Conservation (phyloP, 2,329 filamentous ascomycete species). For the Keithomyces neogunnii region DNA sequence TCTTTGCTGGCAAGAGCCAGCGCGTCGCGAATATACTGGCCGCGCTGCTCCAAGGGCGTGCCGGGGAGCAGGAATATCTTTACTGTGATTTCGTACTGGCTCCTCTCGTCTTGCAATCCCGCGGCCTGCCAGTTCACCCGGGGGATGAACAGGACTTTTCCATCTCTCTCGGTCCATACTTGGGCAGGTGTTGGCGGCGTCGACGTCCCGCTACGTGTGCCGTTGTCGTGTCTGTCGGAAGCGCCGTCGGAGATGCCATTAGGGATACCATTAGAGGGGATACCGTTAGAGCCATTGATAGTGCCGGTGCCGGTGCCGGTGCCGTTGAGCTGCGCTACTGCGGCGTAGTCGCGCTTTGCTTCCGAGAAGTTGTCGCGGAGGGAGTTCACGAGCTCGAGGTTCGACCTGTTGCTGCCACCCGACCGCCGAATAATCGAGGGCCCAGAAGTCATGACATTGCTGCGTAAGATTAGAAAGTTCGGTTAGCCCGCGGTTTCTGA, state of each 20-base stretch:
- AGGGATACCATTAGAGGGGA: constrained; percentile 13
- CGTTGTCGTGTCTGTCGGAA: constrained; percentile 24
- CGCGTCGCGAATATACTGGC: constrained; percentile 66
- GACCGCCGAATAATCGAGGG: constrained; percentile 77
- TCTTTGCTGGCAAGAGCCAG: constrained; percentile 73
- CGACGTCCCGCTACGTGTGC: constrained; percentile 19
- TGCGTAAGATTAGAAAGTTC: constrained; percentile 16
- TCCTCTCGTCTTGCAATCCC: constrained; percentile 70
- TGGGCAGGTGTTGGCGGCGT: constrained; percentile 21
- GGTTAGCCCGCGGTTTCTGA: constrained; percentile 2
- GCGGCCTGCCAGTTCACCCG: constrained; percentile 63
- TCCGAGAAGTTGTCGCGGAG: constrained; percentile 75
- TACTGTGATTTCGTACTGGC: constrained; percentile 87
- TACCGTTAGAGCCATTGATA: constrained; percentile 11
- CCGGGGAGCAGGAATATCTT: constrained; percentile 89
- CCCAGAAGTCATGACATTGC: constrained; percentile 78
- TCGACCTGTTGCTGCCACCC: constrained; percentile 66
- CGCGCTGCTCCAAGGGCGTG: constrained; percentile 55
- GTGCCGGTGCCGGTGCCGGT: constrained; percentile 16
- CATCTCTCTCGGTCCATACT: constrained; percentile 62
- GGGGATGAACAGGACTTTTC: constrained; percentile 63
- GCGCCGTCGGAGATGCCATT: constrained; percentile 14
- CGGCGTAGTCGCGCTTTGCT: constrained; percentile 55
- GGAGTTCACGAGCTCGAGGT: constrained; percentile 84
- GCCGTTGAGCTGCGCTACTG: constrained; percentile 20